Evolutionary conservation across 176 grass and related monocot species (phyloP).

Genomic region (bread wheat (Triticum aestivum)): IWGSC_CS_RefSeq_v2.1 NC_057794.1:436920373-436920872

Average conservation of each 20-base stretch:
- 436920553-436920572: constrained; percentile 45
- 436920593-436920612: constrained; percentile 47
- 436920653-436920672: constrained; percentile 81
- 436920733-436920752: constrained; percentile 80
- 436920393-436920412: constrained; percentile 85
- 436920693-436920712: constrained; percentile 92
- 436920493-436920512: constrained; percentile 90
- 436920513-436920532: constrained; percentile 78
- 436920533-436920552: constrained; percentile 87
- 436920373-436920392: constrained; percentile 90
- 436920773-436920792: constrained; percentile 57
- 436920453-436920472: constrained; percentile 92
- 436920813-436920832: constrained; percentile 68
- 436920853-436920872: constrained; percentile 86
- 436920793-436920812: constrained; percentile 83
- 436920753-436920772: constrained; percentile 63
- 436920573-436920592: constrained; percentile 42
- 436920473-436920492: constrained; percentile 97
- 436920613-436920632: constrained; percentile 76
- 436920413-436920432: constrained; percentile 81
- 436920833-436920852: constrained; percentile 71
- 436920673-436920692: constrained; percentile 79
- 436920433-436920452: constrained; percentile 76
- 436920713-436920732: constrained; percentile 82
- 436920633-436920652: constrained; percentile 83